Percentiles rank a stretch among this genome's conserved stretches.
phyloP scores from a whole-genome alignment of 1,284 basidiomycete genomes.

The Xerocomus minutiporus region DNA sequence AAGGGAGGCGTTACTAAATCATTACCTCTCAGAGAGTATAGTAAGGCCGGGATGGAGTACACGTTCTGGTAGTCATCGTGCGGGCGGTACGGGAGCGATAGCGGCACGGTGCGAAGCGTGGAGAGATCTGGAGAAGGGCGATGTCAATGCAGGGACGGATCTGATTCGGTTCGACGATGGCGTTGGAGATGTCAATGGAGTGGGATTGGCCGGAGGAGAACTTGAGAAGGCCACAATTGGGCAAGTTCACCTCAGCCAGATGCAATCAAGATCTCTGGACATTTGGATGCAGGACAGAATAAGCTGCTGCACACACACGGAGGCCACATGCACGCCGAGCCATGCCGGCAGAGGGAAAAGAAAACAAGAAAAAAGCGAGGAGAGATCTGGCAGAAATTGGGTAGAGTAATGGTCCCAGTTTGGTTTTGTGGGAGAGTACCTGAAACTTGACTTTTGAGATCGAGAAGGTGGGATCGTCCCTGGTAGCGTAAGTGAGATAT shows the following conservation, averaged over 20 bases:
- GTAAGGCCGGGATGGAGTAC: slow-evolving; percentile 31
- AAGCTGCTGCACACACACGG: slow-evolving; percentile 18
- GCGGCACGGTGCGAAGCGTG: slow-evolving; percentile 23
- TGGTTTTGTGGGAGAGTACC: slow-evolving; percentile 33
- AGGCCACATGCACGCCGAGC: slow-evolving; percentile 19
- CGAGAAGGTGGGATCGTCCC: slow-evolving; percentile 34
- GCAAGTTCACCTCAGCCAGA: slow-evolving; percentile 29
- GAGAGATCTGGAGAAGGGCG: slow-evolving; percentile 29
- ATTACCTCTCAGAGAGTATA: slow-evolving; percentile 33
- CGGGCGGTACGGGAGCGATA: slow-evolving; percentile 30
- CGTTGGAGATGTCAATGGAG: slow-evolving; percentile 29
- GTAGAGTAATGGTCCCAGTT: slow-evolving; percentile 22
- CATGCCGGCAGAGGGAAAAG: slow-evolving; percentile 27
- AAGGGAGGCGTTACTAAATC: slow-evolving; percentile 35
- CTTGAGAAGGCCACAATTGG: slow-evolving; percentile 23
- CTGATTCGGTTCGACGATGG: slow-evolving; percentile 31
- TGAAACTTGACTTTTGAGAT: slow-evolving; percentile 36
- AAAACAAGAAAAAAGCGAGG: slow-evolving; percentile 1
- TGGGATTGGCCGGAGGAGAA: slow-evolving; percentile 30
- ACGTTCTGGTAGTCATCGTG: slow-evolving; percentile 35
- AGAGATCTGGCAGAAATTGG: slow-evolving; percentile 30
- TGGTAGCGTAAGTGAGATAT: slow-evolving; percentile 34
- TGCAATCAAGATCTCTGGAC: slow-evolving; percentile 22
- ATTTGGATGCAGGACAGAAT: slow-evolving; percentile 12
- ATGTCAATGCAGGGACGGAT: slow-evolving; percentile 23